Evolutionary conservation across 345 rosid species (phyloP).

Genomic region (thale cress (Arabidopsis thaliana)): DNA sequence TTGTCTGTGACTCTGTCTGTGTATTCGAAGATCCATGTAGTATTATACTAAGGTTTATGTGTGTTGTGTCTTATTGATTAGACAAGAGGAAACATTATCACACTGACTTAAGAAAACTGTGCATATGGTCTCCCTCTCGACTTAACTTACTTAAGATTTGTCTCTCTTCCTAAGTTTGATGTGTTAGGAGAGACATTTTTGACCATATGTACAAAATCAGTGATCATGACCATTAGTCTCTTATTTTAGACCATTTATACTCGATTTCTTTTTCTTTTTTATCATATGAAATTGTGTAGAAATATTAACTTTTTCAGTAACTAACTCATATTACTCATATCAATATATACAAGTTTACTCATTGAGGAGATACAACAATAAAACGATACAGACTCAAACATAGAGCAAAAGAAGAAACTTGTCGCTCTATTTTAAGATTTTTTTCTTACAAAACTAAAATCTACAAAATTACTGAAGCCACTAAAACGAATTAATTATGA

Average conservation of each 20-base stretch:
- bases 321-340: constrained; percentile 2
- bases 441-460: constrained; percentile 16
- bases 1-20: background rate
- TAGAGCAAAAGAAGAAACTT: constrained; percentile 16
- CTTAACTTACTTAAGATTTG: background rate
- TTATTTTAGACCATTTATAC: background rate
- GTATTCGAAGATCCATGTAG: constrained; percentile 1
- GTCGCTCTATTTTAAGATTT: constrained; percentile 25
- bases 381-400: background rate
- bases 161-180: background rate
- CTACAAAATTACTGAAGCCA: constrained; percentile 36
- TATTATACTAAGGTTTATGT: constrained; percentile 5
- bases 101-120: background rate
- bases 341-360: constrained; percentile 27
- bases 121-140: background rate
- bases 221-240: background rate
- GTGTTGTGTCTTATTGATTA: background rate
- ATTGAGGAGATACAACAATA: background rate
- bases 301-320: too few relatives aligned
- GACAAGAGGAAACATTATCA: background rate
- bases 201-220: background rate
- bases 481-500: constrained; percentile 24
- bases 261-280: too few relatives aligned
- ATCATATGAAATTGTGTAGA: too few relatives aligned
- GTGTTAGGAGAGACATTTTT: background rate